Evolutionary conservation across 2,329 filamentous ascomycete genomes (phyloP), one percentile per base, ranked within the genome.

Genomic region (Ophiostoma novo-ulmi): DNA sequence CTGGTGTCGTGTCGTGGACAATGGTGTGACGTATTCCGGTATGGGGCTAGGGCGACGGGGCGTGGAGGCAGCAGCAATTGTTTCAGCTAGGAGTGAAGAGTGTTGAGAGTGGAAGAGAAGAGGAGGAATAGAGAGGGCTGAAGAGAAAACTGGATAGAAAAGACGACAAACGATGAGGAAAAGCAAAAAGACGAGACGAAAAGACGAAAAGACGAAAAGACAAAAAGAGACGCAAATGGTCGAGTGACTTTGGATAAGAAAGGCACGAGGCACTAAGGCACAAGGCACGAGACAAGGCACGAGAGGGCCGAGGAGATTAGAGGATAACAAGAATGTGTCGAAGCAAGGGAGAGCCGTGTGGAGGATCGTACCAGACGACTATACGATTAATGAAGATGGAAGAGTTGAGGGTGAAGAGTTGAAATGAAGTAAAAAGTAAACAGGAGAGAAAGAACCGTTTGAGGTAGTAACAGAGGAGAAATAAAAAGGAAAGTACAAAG

Each of bases 321-420:
- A 64, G 65, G 44, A 44, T 17, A 41, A 26, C 8, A 39, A 58
- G 31, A 52, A 35, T 55, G 41, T 35, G 20, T 61, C 26, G 8
- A 70, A 17, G 22, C 65, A 48, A 22, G 48, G 44, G 22, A 70
- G 55, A 70, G 61, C 22, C 26, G 44, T 64, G 64, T 26, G 52
- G n/a, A 58, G 52, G 52, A 58, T 58, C n/a, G 52, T 26, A 31
- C 52, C 22, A 26, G n/a, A 58, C 20, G 20, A 67, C 3, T 14
- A 31, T 1, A 31, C 31, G 3, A 31, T 17, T 26, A 61, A 20
- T 26, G 22, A 31, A 31, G 13, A 13, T 17, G 26, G 22, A 39
- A 39, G 35, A 31, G n/a, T 64, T 64, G 14, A 20, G n/a, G 58
- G 52, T 3, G 26, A 31, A 36, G 61, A n/a, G 8, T 38, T 63